These are phyloP conservation scores for Ramaria sp. DNA, from an alignment of 768 basidiomycete species.

Conservation along the genomic window DNA sequence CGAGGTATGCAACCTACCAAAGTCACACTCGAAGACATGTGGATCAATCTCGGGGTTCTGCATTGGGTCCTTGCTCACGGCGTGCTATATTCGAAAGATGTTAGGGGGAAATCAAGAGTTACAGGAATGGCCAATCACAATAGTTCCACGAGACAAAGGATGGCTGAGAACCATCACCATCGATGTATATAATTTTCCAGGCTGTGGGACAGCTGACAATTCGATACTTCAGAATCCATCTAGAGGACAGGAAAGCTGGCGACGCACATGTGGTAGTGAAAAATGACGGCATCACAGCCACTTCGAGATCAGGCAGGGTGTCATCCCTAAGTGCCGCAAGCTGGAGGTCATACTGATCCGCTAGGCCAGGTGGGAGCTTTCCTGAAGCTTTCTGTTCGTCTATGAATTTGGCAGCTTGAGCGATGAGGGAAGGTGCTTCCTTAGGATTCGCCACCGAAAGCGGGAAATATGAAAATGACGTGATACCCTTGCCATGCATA, in stretches of 20 bases:
- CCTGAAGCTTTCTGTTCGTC: constrained; percentile 10
- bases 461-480: constrained; percentile 21
- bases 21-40: constrained; percentile 30
- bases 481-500: constrained; percentile 15
- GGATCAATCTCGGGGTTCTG: constrained; percentile 30
- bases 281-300: neutral
- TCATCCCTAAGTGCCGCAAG: constrained; percentile 22
- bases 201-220: constrained; percentile 9
- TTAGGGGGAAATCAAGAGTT: neutral
- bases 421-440: neutral
- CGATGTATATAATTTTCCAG: constrained; percentile 33
- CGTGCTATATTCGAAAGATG: constrained; percentile 6
- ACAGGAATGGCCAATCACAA: constrained; percentile 23
- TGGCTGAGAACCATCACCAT: constrained; percentile 30
- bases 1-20: constrained; percentile 19
- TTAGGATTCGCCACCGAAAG: constrained; percentile 7
- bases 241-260: neutral
- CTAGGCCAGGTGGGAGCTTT: constrained; percentile 22
- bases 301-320: constrained; percentile 13
- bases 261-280: neutral
- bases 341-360: constrained; percentile 31
- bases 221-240: neutral
- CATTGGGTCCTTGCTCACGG: constrained; percentile 22
- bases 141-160: constrained; percentile 36
- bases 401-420: constrained; percentile 13